Evolutionary conservation across 2,329 filamentous ascomycete genomes (phyloP).

Genomic region (Fusarium haematococcum): DNA sequence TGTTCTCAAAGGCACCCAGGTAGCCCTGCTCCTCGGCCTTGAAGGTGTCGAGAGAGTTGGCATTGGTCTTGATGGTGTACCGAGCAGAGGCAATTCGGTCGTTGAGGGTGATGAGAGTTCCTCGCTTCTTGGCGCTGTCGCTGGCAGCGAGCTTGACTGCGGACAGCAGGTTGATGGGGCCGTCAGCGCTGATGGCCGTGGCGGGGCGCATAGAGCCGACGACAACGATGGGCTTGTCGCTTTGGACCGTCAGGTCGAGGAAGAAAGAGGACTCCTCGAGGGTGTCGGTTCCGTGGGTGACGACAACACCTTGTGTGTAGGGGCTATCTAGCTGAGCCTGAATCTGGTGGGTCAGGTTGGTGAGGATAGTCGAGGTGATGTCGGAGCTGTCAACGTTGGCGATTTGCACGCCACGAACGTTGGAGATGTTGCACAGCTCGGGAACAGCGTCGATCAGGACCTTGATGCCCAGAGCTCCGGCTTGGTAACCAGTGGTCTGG

Average conservation of each 20-base stretch:
- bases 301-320: constrained; percentile 61
- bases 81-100: constrained; percentile 68
- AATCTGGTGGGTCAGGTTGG: constrained; percentile 60
- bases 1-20: constrained; percentile 68
- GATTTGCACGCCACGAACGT: constrained; percentile 64
- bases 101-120: constrained; percentile 70
- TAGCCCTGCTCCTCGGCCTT: constrained; percentile 66
- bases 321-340: constrained; percentile 58
- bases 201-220: constrained; percentile 73
- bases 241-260: constrained; percentile 66
- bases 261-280: constrained; percentile 73
- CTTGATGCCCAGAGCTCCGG: constrained; percentile 59
- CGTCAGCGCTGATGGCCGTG: constrained; percentile 71
- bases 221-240: constrained; percentile 68
- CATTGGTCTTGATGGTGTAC: constrained; percentile 70
- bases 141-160: constrained; percentile 66
- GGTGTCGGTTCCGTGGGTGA: constrained; percentile 75
- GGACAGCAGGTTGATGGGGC: constrained; percentile 70
- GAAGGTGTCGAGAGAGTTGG: constrained; percentile 72
- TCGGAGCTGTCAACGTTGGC: constrained; percentile 59
- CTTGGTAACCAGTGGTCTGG: constrained; percentile 56
- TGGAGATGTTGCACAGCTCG: constrained; percentile 63
- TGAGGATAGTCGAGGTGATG: constrained; percentile 61
- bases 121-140: constrained; percentile 59
- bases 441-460: constrained; percentile 65